Evolutionary conservation across 495 filamentous ascomycete species (phyloP).

Genomic region (Gamarada debralockiae): DNA sequence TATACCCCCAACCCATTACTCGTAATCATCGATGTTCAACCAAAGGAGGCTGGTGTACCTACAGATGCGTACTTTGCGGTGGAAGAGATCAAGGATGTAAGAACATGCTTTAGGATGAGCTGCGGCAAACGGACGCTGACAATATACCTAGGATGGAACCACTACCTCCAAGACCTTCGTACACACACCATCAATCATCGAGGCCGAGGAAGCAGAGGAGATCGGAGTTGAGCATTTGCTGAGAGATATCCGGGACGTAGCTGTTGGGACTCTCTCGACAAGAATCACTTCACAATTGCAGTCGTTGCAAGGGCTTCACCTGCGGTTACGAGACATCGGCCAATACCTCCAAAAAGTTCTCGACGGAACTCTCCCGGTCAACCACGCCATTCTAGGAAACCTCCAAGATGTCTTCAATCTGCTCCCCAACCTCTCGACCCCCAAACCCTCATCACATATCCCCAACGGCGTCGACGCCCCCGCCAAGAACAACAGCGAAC

Average conservation of each 20-base stretch:
- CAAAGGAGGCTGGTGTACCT: slow-evolving; percentile 95
- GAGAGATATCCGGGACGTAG: slow-evolving; percentile 96
- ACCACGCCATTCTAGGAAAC: slow-evolving; percentile 95
- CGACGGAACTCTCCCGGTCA: slow-evolving; percentile 85
- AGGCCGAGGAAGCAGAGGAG: slow-evolving; percentile 97
- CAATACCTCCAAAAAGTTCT: slow-evolving; percentile 95
- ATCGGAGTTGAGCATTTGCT: slow-evolving; percentile 98
- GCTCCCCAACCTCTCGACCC: slow-evolving; percentile 91
- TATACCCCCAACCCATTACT: slow-evolving; percentile 95
- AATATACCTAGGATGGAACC: slow-evolving; percentile 77
- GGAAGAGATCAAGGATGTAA: slow-evolving; percentile 98
- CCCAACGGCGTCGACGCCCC: slow-evolving; percentile 40
- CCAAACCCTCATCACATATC: slow-evolving; percentile 45
- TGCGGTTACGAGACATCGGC: slow-evolving; percentile 92
- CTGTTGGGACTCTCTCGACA: slow-evolving; percentile 96
- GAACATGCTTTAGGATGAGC: slow-evolving; percentile 24
- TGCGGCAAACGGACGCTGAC: slow-evolving; percentile 7
- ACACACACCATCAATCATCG: slow-evolving; percentile 98
- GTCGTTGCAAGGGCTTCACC: slow-evolving; percentile 92
- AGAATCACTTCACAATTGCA: slow-evolving; percentile 97
- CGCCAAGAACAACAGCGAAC: slow-evolving; percentile 64
- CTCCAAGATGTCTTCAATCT: slow-evolving; percentile 99
- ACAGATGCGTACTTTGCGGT: slow-evolving; percentile 99
- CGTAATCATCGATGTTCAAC: slow-evolving; percentile 98
- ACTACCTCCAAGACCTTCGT: slow-evolving; percentile 97